These are phyloP conservation scores for Incumbomyces lentus DNA, from an alignment of 2,329 filamentous ascomycete genomes.

Conservation along the genomic window DNA sequence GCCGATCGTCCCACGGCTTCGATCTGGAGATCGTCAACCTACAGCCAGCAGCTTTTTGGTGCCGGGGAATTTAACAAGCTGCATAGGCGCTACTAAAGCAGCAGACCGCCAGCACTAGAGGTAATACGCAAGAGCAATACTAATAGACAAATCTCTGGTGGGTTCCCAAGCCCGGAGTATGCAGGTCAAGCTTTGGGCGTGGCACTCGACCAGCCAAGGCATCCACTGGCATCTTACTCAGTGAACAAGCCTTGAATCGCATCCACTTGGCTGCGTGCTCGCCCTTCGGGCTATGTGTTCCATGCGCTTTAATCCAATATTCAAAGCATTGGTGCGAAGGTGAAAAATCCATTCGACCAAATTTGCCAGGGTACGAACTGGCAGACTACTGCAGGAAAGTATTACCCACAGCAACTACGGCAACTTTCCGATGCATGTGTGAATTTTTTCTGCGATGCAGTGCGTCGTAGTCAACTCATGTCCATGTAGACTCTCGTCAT, in stretches of 20 bases:
- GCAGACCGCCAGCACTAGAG: not conserved
- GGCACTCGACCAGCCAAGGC: not conserved
- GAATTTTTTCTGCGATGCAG: not conserved
- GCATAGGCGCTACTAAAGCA: conserved; percentile 3
- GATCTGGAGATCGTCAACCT: no score
- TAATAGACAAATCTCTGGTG: not conserved
- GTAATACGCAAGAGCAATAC: no score
- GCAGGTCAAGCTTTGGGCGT: not conserved
- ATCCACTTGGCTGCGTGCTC: conserved; percentile 4
- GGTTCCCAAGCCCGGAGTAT: no score
- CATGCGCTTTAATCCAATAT: no score
- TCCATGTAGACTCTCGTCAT: not conserved
- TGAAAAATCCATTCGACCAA: not conserved
- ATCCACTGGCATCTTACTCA: no score
- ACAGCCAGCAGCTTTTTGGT: not conserved
- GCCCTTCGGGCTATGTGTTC: not conserved
- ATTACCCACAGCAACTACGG: not conserved
- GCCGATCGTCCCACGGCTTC: no score
- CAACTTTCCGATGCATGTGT: no score
- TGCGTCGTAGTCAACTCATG: not conserved
- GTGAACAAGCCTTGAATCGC: not conserved
- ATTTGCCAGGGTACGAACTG: conserved; percentile 1
- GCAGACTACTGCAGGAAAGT: conserved; percentile 1
- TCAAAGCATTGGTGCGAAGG: no score
- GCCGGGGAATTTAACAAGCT: conserved; percentile 2